Conservation (phyloP, 1,284 basidiomycete species). For the Malassezia furfur region DNA sequence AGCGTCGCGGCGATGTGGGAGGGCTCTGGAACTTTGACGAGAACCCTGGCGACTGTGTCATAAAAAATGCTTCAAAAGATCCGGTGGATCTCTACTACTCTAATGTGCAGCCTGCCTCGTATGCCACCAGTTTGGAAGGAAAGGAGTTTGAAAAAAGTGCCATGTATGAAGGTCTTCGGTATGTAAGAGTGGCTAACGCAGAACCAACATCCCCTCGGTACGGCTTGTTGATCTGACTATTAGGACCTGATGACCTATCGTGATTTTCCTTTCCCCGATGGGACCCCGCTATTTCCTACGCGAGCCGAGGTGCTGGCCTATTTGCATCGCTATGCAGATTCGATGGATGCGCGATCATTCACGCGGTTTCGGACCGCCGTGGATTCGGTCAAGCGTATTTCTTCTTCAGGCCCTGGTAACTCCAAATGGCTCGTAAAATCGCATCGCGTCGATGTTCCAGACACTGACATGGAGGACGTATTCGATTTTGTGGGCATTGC, state of each 20-base stretch:
- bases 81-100: too few species aligned
- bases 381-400: constrained; percentile 24
- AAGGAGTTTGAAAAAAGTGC: constrained; percentile 19
- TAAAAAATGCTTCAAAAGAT: constrained; percentile 32
- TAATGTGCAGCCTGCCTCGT: constrained; percentile 8
- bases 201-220: constrained; percentile 37
- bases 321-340: constrained; percentile 45
- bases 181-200: too few species aligned
- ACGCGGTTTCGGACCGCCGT: constrained; percentile 32
- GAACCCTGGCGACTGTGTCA: constrained; percentile 22
- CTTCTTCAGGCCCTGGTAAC: constrained; percentile 48
- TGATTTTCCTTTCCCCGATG: constrained; percentile 29
- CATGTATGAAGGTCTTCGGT: constrained; percentile 41
- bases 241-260: constrained; percentile 46
- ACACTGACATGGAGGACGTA: neutral
- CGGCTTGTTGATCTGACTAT: too few species aligned
- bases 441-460: constrained; percentile 11
- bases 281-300: constrained; percentile 19
- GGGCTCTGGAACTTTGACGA: constrained; percentile 36
- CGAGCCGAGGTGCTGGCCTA: constrained; percentile 47
- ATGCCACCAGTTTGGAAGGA: neutral
- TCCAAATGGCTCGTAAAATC: constrained; percentile 19
- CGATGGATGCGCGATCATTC: constrained; percentile 46
- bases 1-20: constrained; percentile 19
- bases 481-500: constrained; percentile 40